Evolutionary conservation across 2,329 filamentous ascomycete species (phyloP).

Genomic region (Aspergillus proliferans): DNA sequence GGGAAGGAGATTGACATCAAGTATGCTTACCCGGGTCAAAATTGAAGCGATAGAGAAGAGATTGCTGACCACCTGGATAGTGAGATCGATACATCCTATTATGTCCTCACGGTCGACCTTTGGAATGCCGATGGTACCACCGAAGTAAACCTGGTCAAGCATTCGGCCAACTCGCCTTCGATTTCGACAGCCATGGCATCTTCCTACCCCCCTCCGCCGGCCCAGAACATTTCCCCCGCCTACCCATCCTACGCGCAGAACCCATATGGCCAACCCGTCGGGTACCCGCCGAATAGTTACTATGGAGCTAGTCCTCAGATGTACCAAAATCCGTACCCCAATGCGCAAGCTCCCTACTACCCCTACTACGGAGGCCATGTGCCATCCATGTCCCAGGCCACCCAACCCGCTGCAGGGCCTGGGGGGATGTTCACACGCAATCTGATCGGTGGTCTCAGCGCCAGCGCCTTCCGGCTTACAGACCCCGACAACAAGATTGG

Average conservation of each 20-base stretch:
- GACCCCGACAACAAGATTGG: constrained; percentile 76
- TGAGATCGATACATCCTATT: constrained; percentile 63
- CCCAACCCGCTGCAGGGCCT: constrained; percentile 42
- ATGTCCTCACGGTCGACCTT: constrained; percentile 63
- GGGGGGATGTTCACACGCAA: constrained; percentile 91
- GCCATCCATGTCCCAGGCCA: constrained; percentile 31
- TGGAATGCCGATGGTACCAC: constrained; percentile 56
- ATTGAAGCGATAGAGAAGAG: not conserved
- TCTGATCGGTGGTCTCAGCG: constrained; percentile 83
- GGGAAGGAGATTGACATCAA: constrained; percentile 78
- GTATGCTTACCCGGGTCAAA: constrained; percentile 45
- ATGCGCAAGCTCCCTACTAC: constrained; percentile 26
- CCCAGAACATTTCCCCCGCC: constrained; percentile 28
- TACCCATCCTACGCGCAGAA: constrained; percentile 33
- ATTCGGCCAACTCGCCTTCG: constrained; percentile 62
- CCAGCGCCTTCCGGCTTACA: constrained; percentile 77
- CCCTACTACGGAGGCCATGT: constrained; percentile 30
- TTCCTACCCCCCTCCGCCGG: constrained; percentile 57
- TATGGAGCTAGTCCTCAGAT: constrained; percentile 28
- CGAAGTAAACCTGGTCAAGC: constrained; percentile 64
- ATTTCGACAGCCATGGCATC: constrained; percentile 76
- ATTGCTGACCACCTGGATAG: constrained; percentile 34
- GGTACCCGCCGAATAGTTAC: constrained; percentile 31
- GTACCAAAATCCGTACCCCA: constrained; percentile 30
- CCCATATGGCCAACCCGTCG: constrained; percentile 35